Evolutionary conservation across 257 asterid genomes (phyloP), one percentile per base, ranked within the genome.

Genomic region (Mitragyna speciosa): DNA sequence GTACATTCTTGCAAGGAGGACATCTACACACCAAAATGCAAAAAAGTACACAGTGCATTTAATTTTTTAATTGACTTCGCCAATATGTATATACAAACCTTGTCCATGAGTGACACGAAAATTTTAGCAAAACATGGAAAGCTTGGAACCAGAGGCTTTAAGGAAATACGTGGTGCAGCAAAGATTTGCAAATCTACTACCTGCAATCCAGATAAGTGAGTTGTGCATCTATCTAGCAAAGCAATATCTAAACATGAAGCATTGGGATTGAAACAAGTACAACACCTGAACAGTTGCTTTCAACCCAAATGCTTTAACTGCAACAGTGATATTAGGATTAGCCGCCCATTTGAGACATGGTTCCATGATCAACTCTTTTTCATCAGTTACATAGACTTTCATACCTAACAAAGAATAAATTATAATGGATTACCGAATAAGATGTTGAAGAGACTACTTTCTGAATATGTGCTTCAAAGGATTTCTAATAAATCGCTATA

Each of bases 331-430:
- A 81, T 96, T 89, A 82, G 99, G 99, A 88, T 94, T 94, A 63
- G 93, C 98, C 2, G 99, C 99, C 99, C 99, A 94, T 87, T 96
- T 96, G 75, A 96, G n/a, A 63, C 83, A 88, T 84, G 99, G 99
- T 86, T 96, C 98, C 98, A 96, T 91, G 86, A 96, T 96, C 93
- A 96, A 89, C 91, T 96, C 97, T 74, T 96, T 94, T 78, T 90
- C 94, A 54, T 90, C 91, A 73, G 94, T 90, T 77, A 79, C 48
- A 58, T 90, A 88, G 70, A 90, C 92, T 80, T 90, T 90, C 92
- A 90, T 88, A 84, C 94, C 94, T 90, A 84, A 66, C 48, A 73
- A 59, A 80, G 12, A 59, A 65, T 81, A 79, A 54, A 31, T 39
- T 39, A 48, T 28, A 48, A 15, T 43, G 68, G 77, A 20, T 45